These are phyloP conservation scores for Oryza officinalis DNA, from an alignment of 176 grass and related monocot genomes.

Conservation along the genomic window DNA sequence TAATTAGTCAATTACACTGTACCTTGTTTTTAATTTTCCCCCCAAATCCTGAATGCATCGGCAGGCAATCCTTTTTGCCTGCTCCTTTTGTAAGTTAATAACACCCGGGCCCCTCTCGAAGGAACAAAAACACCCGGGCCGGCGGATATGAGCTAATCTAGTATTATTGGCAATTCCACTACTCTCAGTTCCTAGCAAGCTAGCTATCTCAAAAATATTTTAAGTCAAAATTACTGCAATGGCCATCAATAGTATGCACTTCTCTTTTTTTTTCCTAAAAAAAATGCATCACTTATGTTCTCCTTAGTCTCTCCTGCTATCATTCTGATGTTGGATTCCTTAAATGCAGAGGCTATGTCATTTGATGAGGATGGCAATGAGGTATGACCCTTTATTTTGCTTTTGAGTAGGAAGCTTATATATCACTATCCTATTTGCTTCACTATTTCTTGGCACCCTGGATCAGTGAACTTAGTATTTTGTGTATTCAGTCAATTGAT, in stretches of 20 bases:
- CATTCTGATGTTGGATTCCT: slow-evolving; percentile 39
- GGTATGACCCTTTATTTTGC: slow-evolving; percentile 43
- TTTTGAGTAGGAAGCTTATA: slow-evolving; percentile 15
- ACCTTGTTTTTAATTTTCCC: not conserved
- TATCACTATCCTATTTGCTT: slow-evolving; percentile 31
- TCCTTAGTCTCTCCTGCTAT: not conserved
- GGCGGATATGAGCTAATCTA: not conserved
- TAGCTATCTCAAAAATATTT: not conserved
- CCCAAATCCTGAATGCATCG: not conserved
- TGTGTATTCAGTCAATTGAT: slow-evolving; percentile 72
- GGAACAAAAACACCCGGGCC: too few species aligned
- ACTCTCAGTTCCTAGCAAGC: not conserved
- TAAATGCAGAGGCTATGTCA: slow-evolving; percentile 73
- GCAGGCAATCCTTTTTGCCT: not conserved
- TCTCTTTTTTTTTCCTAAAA: not conserved
- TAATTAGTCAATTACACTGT: not conserved
- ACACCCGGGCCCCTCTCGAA: too few species aligned
- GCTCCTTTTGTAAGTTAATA: not conserved
- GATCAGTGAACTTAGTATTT: slow-evolving; percentile 35
- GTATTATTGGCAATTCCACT: not conserved
- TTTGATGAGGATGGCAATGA: slow-evolving; percentile 50
- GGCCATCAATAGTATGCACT: not conserved
- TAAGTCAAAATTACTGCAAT: not conserved
- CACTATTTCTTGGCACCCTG: not conserved
- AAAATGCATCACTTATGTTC: not conserved